A percentile compares a stretch with the other conserved stretches of the same genome.
Evolutionary conservation across 140 eudicot species (phyloP).

Genomic region (Oenanthe javanica): DNA sequence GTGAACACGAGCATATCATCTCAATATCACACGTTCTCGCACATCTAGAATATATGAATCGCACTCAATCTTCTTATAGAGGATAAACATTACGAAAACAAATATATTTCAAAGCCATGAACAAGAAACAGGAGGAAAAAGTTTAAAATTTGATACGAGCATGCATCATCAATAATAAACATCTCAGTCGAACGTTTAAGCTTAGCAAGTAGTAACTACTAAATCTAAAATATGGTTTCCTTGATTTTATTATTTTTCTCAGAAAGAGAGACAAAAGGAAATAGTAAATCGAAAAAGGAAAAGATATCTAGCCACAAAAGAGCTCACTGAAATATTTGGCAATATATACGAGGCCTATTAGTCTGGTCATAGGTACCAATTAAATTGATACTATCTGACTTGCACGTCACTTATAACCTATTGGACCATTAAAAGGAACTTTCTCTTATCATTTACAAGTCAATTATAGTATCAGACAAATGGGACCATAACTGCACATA

Average conservation of each 20-base stretch:
- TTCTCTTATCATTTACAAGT: not conserved
- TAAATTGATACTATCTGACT: not conserved
- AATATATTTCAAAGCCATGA: not conserved
- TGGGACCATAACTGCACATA: not conserved
- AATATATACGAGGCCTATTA: not conserved
- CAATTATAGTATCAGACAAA: not conserved
- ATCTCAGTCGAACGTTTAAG: not conserved
- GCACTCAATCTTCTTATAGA: not conserved
- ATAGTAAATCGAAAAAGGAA: not conserved
- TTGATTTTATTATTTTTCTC: not conserved
- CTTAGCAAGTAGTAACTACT: not conserved
- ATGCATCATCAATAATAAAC: not conserved
- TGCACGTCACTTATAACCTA: not conserved
- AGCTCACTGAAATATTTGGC: not conserved
- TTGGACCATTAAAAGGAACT: not conserved
- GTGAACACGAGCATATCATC: no score
- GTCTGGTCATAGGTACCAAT: not conserved
- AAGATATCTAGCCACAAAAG: not conserved
- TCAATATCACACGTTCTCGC: not conserved
- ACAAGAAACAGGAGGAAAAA: not conserved
- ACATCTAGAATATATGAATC: not conserved
- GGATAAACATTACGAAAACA: not conserved
- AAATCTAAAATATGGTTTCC: not conserved
- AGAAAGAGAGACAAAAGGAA: not conserved
- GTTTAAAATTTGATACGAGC: not conserved